These are phyloP conservation scores for Talaromyces sp. DNA, from an alignment of 2,329 filamentous ascomycete genomes.

Conservation along the genomic window DNA sequence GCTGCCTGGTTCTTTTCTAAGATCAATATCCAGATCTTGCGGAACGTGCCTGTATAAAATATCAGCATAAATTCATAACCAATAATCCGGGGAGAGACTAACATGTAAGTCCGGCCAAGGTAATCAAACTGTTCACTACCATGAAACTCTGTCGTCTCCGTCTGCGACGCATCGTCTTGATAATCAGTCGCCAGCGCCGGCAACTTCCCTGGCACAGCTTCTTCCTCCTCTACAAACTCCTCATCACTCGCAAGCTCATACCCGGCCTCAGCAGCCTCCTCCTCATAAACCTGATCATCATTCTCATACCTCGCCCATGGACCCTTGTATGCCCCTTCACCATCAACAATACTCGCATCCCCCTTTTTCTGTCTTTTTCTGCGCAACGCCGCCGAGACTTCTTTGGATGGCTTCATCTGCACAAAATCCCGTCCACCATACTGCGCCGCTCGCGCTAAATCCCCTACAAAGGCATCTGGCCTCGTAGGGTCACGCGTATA, in stretches of 20 bases:
- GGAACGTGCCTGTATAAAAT: conserved; percentile 65
- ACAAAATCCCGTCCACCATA: conserved; percentile 54
- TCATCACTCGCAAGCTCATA: conserved; percentile 73
- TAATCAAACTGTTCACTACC: conserved; percentile 84
- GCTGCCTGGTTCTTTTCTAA: conserved; percentile 76
- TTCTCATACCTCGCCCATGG: conserved; percentile 87
- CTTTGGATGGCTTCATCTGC: conserved; percentile 63
- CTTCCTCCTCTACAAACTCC: conserved; percentile 78
- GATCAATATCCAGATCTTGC: conserved; percentile 81
- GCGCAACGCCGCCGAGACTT: conserved; percentile 65
- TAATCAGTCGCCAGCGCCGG: conserved; percentile 54
- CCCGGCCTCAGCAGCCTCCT: conserved; percentile 66
- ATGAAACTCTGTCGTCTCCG: conserved; percentile 85
- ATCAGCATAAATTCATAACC: neutral
- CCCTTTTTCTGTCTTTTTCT: conserved; percentile 83
- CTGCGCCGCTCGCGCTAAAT: conserved; percentile 46
- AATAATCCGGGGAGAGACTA: neutral
- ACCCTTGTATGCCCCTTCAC: conserved; percentile 83
- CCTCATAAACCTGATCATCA: conserved; percentile 69
- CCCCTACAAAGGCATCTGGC: conserved; percentile 49
- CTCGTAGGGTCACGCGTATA: conserved; percentile 52
- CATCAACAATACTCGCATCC: conserved; percentile 78
- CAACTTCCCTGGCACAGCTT: conserved; percentile 52
- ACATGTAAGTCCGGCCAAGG: conserved; percentile 92
- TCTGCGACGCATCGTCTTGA: conserved; percentile 56